phyloP scores from a whole-genome alignment of 1,284 basidiomycete species.

The Athelia sp. region DNA sequence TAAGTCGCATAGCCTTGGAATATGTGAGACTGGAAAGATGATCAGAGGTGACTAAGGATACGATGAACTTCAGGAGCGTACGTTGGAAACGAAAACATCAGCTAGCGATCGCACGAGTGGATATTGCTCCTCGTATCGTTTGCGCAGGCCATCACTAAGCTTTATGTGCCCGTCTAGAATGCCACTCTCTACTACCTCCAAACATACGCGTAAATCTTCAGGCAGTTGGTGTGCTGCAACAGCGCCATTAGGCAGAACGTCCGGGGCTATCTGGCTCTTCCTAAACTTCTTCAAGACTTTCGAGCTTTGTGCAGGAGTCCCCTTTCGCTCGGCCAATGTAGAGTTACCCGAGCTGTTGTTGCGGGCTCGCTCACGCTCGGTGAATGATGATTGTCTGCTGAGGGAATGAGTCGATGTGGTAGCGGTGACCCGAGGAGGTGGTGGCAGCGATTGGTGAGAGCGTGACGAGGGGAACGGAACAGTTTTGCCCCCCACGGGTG shows the following conservation, averaged over 20 bases:
- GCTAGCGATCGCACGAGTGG: slow-evolving; percentile 88
- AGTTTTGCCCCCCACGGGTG: slow-evolving; percentile 36
- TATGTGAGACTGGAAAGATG: slow-evolving; percentile 72
- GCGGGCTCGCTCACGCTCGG: slow-evolving; percentile 44
- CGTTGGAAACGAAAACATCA: slow-evolving; percentile 90
- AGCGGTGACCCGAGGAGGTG: slow-evolving; percentile 48
- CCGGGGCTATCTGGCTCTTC: slow-evolving; percentile 52
- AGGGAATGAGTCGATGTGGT: slow-evolving; percentile 64
- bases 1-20: slow-evolving; percentile 90
- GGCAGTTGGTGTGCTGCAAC: slow-evolving; percentile 75
- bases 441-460: slow-evolving; percentile 77
- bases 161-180: slow-evolving; percentile 85
- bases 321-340: slow-evolving; percentile 23
- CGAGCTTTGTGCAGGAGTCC: slow-evolving; percentile 30
- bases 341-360: slow-evolving; percentile 42
- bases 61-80: slow-evolving; percentile 36
- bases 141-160: slow-evolving; percentile 76
- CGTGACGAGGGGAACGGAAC: slow-evolving; percentile 68
- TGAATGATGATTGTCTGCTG: slow-evolving; percentile 53
- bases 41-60: slow-evolving; percentile 10
- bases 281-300: slow-evolving; percentile 64
- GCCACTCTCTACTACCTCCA: slow-evolving; percentile 80
- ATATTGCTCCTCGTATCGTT: slow-evolving; percentile 89
- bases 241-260: slow-evolving; percentile 43
- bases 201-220: slow-evolving; percentile 78